Evolutionary conservation across 2,329 filamentous ascomycete species (phyloP), one percentile per base, ranked within the genome.

Genomic region (Botrytis deweyae): DNA sequence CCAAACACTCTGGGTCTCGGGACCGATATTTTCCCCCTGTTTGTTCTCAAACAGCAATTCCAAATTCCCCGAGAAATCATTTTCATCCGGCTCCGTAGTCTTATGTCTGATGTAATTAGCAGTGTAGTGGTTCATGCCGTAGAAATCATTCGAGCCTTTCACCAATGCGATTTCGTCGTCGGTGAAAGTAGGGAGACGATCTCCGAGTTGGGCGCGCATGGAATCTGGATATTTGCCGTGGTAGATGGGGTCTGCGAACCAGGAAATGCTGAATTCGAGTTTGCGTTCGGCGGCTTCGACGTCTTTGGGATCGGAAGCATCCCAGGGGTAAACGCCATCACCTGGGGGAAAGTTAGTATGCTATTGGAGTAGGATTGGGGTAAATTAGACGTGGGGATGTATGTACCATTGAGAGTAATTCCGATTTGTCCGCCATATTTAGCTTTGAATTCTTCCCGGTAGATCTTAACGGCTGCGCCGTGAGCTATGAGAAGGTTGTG

Each of bases 101-200:
- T 89, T 89, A 84, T 95, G 91, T 82, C 90, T 91, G 84, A 97
- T 90, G 84, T 93, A 97, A 86, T 96, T 93, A 80, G 93, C 92
- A 69, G 93, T 95, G 86, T 97, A 97, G 86, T 94, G 92, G 86
- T 97, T 97, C 93, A 95, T 95, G 82, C 93, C 94, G 83, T 97
- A 97, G 84, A 97, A 97, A 85, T 97, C 94, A 82, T 96, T 96
- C 81, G 91, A 93, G n/a, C 92, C 93, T 80, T 91, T 87, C 64
- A 97, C 90, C n/a, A 96, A 85, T 3, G 88, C 88, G 38, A 86
- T 82, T 81, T 97, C 93, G 77, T 93, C 92, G 0, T 87, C 83
- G 0, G 92, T 94, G 82, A 93, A 96, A 63, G 86, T 85, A 8
- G 94, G 94, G 66, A 97, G 87, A 22, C 93, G 89, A 81, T 91